Evolutionary conservation across 177 flowering plant species (phyloP).

Genomic region (Telopea speciosissima): DNA sequence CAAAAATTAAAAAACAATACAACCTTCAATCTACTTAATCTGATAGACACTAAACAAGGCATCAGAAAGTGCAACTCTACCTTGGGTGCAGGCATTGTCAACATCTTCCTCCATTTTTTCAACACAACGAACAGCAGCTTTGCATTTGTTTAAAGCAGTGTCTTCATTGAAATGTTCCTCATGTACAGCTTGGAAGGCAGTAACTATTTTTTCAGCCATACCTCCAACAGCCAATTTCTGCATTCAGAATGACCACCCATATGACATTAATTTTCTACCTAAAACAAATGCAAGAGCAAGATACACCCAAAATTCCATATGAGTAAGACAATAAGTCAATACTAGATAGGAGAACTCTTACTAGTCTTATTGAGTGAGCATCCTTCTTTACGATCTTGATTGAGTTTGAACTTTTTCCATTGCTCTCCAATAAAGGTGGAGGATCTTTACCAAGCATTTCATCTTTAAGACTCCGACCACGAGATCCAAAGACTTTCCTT

Average conservation of each 20-base stretch:
- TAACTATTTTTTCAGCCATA: neutral
- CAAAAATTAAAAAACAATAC: too few relatives aligned
- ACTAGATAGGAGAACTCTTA: neutral
- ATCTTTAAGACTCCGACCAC: constrained; percentile 2
- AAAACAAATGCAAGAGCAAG: neutral
- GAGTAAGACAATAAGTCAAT: neutral
- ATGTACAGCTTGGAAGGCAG: neutral
- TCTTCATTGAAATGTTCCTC: constrained; percentile 3
- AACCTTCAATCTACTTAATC: neutral
- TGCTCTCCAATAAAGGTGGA: neutral
- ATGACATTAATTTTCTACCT: neutral
- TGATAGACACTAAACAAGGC: neutral
- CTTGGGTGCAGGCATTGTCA: constrained; percentile 2
- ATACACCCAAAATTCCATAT: neutral
- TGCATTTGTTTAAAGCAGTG: constrained; percentile 1
- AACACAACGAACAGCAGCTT: neutral
- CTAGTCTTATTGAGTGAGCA: constrained; percentile 2
- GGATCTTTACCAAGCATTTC: neutral
- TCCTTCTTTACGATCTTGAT: constrained; percentile 2
- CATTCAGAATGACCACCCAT: neutral
- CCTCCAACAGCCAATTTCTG: constrained; percentile 3
- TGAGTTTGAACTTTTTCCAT: neutral
- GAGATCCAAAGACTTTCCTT: constrained; percentile 1
- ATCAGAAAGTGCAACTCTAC: neutral
- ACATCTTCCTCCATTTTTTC: constrained; percentile 1